Percentiles rank a stretch among this genome's conserved stretches.
These are phyloP conservation scores for Hygrophorus pudorinus DNA, from an alignment of 768 basidiomycete genomes.

Conservation along the genomic window DNA sequence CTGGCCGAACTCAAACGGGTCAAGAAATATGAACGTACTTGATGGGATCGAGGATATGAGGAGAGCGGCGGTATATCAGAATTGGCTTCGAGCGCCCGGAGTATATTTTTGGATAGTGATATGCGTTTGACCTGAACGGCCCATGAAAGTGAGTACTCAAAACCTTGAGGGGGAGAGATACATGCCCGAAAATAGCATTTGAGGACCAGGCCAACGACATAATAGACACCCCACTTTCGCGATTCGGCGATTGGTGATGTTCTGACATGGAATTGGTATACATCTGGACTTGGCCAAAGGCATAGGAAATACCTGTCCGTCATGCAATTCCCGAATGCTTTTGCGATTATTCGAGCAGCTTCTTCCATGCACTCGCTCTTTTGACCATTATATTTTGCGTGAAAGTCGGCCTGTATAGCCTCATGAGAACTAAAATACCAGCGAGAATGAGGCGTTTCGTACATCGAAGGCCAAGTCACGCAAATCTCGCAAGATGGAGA, in stretches of 20 bases:
- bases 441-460: conserved; percentile 6
- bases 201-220: conserved; percentile 80
- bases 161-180: conserved; percentile 8
- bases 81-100: conserved; percentile 80
- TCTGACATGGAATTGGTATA: conserved; percentile 21
- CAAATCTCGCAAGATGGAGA: conserved; percentile 71
- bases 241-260: conserved; percentile 63
- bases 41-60: conserved; percentile 75
- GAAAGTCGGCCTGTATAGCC: conserved; percentile 43
- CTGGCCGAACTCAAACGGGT: neutral
- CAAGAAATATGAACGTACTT: conserved; percentile 35
- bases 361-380: conserved; percentile 73
- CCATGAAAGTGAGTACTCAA: neutral
- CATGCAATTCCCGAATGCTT: conserved; percentile 84
- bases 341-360: conserved; percentile 76
- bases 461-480: conserved; percentile 84
- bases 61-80: conserved; percentile 73
- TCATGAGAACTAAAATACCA: neutral
- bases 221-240: conserved; percentile 88
- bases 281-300: neutral
- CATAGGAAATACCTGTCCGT: conserved; percentile 45
- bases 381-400: conserved; percentile 46
- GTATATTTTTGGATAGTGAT: conserved; percentile 83
- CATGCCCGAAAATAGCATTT: conserved; percentile 91
- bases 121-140: conserved; percentile 71